Base-by-base conservation (phyloP, 495 filamentous ascomycete species). In the Podospora sp. region DNA sequence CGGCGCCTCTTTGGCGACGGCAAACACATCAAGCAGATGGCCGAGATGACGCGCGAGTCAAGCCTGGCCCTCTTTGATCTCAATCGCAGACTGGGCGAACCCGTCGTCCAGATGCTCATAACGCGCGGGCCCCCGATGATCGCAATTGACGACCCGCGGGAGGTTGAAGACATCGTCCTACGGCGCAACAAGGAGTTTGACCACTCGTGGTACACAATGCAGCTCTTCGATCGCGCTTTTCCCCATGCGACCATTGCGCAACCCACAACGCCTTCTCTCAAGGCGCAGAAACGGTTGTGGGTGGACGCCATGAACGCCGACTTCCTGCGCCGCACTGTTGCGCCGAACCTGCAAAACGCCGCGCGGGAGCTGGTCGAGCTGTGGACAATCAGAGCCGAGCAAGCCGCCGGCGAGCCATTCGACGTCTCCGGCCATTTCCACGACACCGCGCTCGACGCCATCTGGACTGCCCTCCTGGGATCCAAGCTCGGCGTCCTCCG, bases 151-250 rank as follows among this genome's bases (percentile, higher is more conserved):
- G 77, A 79, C 46, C 68, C 74, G 5, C 58, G 69, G 55, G 74
- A 78, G 66, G 66, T 71, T 0, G 70, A 75, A 21, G 74, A 77
- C 55, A 75, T 78, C 20, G 3, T 75, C 4, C 4, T 73, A 20
- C 69, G 75, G 21, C 73, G 77, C 36, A 57, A 65, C 22, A 71
- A 74, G 52, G 74, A 79, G 62, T 79, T 78, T 29, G 76, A 79
- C 65, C 70, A 68, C 50, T 63, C 73, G 0, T 56, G 57, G 1
- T 69, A 62, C 6, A 35, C 62, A 0, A 6, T 65, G 14, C 67
- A 72, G 1, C 35, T 75, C 11, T 72, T 72, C 36, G 35, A 52
- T 25, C 71, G 70, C n/a, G 64, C 76, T 50, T 69, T 77, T 40
- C 71, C 77, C 0, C 53, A 66, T 24, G 67, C 65, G 0, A 71